A percentile compares a stretch with the other conserved stretches of the same genome.
Evolutionary conservation across 805 yeast species (phyloP).

Genomic region (Wickerhamomyces silvicola): DNA sequence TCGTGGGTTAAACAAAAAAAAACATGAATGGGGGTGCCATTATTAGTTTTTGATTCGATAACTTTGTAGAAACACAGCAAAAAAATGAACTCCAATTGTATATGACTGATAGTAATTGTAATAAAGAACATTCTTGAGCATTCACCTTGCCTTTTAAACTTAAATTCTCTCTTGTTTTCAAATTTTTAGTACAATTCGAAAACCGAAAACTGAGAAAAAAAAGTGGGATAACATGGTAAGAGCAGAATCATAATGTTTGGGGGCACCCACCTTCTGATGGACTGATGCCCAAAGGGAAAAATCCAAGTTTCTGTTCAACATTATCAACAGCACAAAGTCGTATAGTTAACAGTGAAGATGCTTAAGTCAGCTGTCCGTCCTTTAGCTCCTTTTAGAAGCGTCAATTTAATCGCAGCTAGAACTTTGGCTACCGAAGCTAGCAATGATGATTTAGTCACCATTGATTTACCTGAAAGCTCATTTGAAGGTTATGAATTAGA

Average conservation of each 20-base stretch:
- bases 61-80: no score
- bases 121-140: no score
- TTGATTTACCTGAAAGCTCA: conserved; percentile 70
- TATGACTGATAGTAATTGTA: no score
- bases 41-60: no score
- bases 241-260: no score
- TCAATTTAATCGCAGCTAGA: conserved; percentile 14
- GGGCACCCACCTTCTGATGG: conserved; percentile 3
- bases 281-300: not conserved
- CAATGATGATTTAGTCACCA: conserved; percentile 29
- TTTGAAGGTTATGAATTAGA: conserved; percentile 82
- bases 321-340: not conserved
- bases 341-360: conserved; percentile 3
- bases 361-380: conserved; percentile 16
- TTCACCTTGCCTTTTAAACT: no score
- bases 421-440: conserved; percentile 21
- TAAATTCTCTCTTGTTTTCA: no score
- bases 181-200: no score
- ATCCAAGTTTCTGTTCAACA: not conserved
- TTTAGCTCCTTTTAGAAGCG: conserved; percentile 10
- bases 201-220: no score
- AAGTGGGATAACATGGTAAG: no score
- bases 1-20: conserved; percentile 1
- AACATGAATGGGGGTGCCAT: no score
- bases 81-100: no score